phyloP scores from a whole-genome alignment of 2,329 filamentous ascomycete species.

The Alternaria longipes region DNA sequence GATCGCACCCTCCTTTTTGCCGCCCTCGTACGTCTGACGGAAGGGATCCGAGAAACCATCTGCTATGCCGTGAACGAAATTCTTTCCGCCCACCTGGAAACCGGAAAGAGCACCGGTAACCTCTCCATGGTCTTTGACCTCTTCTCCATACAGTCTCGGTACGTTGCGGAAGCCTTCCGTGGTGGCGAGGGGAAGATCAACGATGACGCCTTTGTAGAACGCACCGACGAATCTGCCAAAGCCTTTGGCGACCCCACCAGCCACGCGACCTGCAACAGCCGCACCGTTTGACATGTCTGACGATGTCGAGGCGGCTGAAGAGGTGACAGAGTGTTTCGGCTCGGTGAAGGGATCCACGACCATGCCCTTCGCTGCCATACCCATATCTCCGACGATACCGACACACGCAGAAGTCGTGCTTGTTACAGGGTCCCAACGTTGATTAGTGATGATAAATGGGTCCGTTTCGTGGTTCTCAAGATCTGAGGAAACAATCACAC shows the following conservation, averaged over 20 bases:
- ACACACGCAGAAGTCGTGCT: constrained; percentile 67
- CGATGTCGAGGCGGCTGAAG: not conserved
- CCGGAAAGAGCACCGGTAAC: constrained; percentile 48
- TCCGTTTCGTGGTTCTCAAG: constrained; percentile 34
- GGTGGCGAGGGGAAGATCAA: constrained; percentile 51
- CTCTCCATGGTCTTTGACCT: constrained; percentile 42
- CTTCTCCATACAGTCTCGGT: constrained; percentile 51
- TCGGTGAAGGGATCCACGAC: constrained; percentile 41
- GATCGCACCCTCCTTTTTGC: constrained; percentile 41
- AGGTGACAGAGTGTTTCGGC: constrained; percentile 11
- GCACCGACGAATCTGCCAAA: constrained; percentile 32
- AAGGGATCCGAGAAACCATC: constrained; percentile 46
- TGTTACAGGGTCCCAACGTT: constrained; percentile 70
- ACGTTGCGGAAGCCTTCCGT: constrained; percentile 49
- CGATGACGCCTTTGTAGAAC: constrained; percentile 43
- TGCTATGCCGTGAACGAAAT: constrained; percentile 44
- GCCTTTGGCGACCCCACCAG: constrained; percentile 22
- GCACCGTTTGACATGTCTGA: constrained; percentile 1
- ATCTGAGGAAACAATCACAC: constrained; percentile 24
- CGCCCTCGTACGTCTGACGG: constrained; percentile 42
- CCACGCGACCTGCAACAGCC: constrained; percentile 21
- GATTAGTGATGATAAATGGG: constrained; percentile 44
- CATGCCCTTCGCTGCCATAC: constrained; percentile 67
- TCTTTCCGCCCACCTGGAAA: constrained; percentile 45
- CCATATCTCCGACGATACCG: constrained; percentile 63